Evolutionary conservation across 768 basidiomycete genomes (phyloP).

Genomic region (Russula sp.): DNA sequence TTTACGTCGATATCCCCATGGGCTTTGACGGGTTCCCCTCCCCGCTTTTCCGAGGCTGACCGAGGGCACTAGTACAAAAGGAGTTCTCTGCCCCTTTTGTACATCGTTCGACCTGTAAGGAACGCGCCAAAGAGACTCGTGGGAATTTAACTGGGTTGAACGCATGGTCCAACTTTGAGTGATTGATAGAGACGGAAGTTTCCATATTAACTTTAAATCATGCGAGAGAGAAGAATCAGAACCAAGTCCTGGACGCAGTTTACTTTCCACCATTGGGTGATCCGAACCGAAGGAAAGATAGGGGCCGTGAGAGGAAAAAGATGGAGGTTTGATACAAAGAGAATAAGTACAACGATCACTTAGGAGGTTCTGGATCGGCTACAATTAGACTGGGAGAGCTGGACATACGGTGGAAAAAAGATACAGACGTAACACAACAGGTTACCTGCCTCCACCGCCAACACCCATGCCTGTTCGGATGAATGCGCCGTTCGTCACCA

Average conservation of each 20-base stretch:
- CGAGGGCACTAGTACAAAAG: neutral
- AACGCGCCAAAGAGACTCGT: conserved; percentile 10
- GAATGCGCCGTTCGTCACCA: conserved; percentile 30
- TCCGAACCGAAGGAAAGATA: conserved; percentile 11
- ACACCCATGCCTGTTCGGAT: conserved; percentile 30
- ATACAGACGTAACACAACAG: conserved; percentile 23
- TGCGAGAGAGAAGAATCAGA: neutral
- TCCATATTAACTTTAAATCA: conserved; percentile 16
- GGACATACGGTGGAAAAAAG: conserved; percentile 12
- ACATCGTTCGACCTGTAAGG: conserved; percentile 2
- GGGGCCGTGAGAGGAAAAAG: conserved; percentile 6
- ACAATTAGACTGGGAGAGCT: conserved; percentile 20
- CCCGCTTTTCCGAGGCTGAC: neutral
- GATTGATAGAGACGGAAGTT: conserved; percentile 3
- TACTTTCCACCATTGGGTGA: neutral
- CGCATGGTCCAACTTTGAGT: conserved; percentile 5
- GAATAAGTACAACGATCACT: conserved; percentile 38
- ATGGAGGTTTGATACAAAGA: conserved; percentile 34
- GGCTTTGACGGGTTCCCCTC: conserved; percentile 9
- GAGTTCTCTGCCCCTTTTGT: conserved; percentile 1
- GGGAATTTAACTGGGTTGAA: conserved; percentile 5
- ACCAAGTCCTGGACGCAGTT: neutral
- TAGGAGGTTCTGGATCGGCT: conserved; percentile 27
- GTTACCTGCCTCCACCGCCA: conserved; percentile 27
- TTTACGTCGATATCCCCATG: conserved; percentile 15